These are phyloP conservation scores for Hygrophoropsis aurantiaca DNA, from an alignment of 768 basidiomycete species.

Conservation along the genomic window DNA sequence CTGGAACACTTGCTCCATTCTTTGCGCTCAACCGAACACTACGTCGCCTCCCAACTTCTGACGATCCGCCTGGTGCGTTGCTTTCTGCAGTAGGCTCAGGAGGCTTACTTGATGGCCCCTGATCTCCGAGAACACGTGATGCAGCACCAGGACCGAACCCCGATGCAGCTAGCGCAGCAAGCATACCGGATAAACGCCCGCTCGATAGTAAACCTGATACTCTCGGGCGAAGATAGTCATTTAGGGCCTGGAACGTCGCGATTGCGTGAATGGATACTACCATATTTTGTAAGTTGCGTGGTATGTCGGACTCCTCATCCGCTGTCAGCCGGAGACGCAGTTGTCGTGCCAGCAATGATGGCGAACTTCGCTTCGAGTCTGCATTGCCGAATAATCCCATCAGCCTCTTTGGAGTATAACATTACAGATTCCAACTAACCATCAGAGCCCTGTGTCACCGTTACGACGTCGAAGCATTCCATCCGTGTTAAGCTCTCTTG, in stretches of 20 bases:
- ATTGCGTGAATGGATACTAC: slow-evolving; percentile 98
- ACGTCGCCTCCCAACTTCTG: slow-evolving; percentile 61
- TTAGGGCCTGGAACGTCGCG: slow-evolving; percentile 95
- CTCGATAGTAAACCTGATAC: slow-evolving; percentile 70
- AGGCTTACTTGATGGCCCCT: slow-evolving; percentile 22
- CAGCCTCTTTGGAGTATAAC: neutral
- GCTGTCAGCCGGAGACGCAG: slow-evolving; percentile 88
- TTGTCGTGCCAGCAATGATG: slow-evolving; percentile 89
- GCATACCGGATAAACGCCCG: slow-evolving; percentile 78
- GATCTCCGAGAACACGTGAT: slow-evolving; percentile 33
- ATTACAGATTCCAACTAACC: slow-evolving; percentile 44
- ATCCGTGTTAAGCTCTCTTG: slow-evolving; percentile 95
- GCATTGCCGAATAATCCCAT: neutral
- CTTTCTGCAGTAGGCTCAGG: slow-evolving; percentile 27
- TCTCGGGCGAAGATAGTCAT: slow-evolving; percentile 92
- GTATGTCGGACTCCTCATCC: slow-evolving; percentile 85
- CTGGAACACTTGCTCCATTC: slow-evolving; percentile 31
- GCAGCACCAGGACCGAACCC: slow-evolving; percentile 59
- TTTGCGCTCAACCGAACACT: slow-evolving; percentile 84
- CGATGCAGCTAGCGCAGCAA: slow-evolving; percentile 83
- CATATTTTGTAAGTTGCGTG: slow-evolving; percentile 83
- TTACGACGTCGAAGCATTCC: slow-evolving; percentile 94
- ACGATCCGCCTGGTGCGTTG: slow-evolving; percentile 33
- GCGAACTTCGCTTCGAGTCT: slow-evolving; percentile 91
- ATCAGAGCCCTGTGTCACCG: slow-evolving; percentile 79